Evolutionary conservation across 1,284 basidiomycete species (phyloP), one percentile per base, ranked within the genome.

Genomic region (Phellopilus nigrolimitatus): DNA sequence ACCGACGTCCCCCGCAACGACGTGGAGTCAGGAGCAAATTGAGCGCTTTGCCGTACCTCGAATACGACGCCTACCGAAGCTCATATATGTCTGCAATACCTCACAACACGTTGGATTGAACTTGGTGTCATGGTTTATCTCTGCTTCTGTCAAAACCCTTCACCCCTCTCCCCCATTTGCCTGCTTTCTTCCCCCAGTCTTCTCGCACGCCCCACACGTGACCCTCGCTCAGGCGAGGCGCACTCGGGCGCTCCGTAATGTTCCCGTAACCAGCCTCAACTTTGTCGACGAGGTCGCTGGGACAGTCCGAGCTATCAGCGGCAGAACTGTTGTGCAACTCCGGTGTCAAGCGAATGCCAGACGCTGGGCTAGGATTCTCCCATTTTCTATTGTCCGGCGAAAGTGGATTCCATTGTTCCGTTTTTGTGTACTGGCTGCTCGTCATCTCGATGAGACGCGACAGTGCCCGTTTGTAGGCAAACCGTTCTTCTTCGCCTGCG

Each of bases 391-490:
- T 54, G 33, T 51, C 56, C 13, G 51, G 42, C 1, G 70, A 66
- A 7, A 73, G 63, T n/a, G 73, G 74, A 13, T 72, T 68, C 74
- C 81, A 79, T 6, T 58, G 59, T 38, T 73, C 68, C 48, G 74
- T 68, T 1, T 54, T 56, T 13, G 66, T 66, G 65, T 83, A 83
- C 21, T 65, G 65, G 17, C 70, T 68, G 44, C 75, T 76, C 19
- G 78, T 79, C 80, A 87, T 85, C 64, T 88, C 83, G 45, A 77
- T 68, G 27, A 86, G 64, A 12, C 83, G 70, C 4, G 82, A 85
- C 0, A 87, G 73, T 0, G 84, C 84, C 28, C 83, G 77, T 62
- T 82, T 80, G 70, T 80, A 84, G 1, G 80, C 79, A 60, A 84
- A 84, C 39, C 79, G 74, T 64, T 86, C 82, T 61, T 84, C 83